phyloP scores from a whole-genome alignment of 2,329 filamentous ascomycete species.

The Fusarium buxicola region DNA sequence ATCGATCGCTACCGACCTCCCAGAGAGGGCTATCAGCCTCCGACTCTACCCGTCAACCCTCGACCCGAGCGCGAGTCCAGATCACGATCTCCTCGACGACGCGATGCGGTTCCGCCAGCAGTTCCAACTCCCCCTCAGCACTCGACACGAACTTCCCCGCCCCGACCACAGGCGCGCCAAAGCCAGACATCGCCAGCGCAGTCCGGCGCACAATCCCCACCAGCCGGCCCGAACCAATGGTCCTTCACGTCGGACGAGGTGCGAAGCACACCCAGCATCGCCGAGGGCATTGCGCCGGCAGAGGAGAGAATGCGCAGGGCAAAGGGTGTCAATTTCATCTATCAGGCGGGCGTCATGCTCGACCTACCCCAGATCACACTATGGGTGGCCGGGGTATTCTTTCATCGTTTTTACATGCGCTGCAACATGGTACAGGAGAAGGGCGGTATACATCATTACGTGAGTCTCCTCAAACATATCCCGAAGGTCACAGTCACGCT shows the following conservation, averaged over 20 bases:
- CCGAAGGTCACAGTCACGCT: not conserved
- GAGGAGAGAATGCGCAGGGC: slow-evolving; percentile 85
- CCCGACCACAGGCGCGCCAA: slow-evolving; percentile 59
- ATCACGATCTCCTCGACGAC: slow-evolving; percentile 61
- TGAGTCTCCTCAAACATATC: slow-evolving; percentile 57
- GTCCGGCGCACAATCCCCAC: slow-evolving; percentile 53
- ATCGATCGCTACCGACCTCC: slow-evolving; percentile 69
- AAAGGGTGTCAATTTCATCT: slow-evolving; percentile 97
- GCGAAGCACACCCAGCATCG: slow-evolving; percentile 81
- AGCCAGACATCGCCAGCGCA: slow-evolving; percentile 58
- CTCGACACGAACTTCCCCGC: slow-evolving; percentile 66
- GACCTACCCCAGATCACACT: slow-evolving; percentile 93
- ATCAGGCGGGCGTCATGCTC: slow-evolving; percentile 91
- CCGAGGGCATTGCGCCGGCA: slow-evolving; percentile 80
- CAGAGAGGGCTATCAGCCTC: slow-evolving; percentile 68
- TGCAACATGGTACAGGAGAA: slow-evolving; percentile 81
- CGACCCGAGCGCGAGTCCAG: slow-evolving; percentile 59
- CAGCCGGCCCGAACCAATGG: slow-evolving; percentile 75
- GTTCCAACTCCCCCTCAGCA: slow-evolving; percentile 70
- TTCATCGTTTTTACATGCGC: slow-evolving; percentile 96
- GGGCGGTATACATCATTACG: slow-evolving; percentile 88
- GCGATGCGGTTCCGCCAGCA: slow-evolving; percentile 67
- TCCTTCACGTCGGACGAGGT: slow-evolving; percentile 88
- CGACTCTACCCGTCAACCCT: slow-evolving; percentile 55
- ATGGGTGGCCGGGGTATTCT: slow-evolving; percentile 91